Conservation (phyloP, 202 grass and related monocot species). For the Thinopyrum obtusiflorum region DNA sequence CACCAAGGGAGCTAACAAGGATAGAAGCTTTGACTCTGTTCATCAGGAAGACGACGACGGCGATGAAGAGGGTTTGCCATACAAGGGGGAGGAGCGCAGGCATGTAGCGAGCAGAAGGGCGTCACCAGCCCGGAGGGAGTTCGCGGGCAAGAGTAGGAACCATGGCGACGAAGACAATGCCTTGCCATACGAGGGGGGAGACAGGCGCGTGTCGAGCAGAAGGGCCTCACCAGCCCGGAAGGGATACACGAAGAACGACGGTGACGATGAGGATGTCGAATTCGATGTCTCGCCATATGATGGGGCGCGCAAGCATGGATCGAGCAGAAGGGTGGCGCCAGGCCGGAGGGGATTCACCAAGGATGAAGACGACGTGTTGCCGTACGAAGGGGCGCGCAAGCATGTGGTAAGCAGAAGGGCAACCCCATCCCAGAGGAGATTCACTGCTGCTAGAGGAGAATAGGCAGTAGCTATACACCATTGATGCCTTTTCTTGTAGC, state of each 20-base stretch:
- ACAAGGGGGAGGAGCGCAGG: slow-evolving; percentile 28
- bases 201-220: slow-evolving; percentile 14
- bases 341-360: slow-evolving; percentile 33
- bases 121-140: slow-evolving; percentile 20
- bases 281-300: slow-evolving; percentile 19
- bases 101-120: slow-evolving; percentile 17
- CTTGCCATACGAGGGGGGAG: slow-evolving; percentile 15
- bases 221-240: slow-evolving; percentile 19
- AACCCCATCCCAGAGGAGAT: slow-evolving; percentile 26
- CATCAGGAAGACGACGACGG: slow-evolving; percentile 19
- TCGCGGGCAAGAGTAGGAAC: slow-evolving; percentile 5
- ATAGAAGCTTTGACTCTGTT: slow-evolving; percentile 40
- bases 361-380: slow-evolving; percentile 32
- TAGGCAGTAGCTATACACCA: neutral
- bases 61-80: slow-evolving; percentile 8
- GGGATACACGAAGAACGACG: neutral
- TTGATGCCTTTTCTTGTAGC: neutral
- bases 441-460: slow-evolving; percentile 33
- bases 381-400: slow-evolving; percentile 30
- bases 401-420: slow-evolving; percentile 38
- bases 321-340: slow-evolving; percentile 25
- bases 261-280: neutral
- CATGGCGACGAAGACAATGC: slow-evolving; percentile 4
- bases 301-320: slow-evolving; percentile 26
- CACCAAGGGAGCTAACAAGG: slow-evolving; percentile 12